Evolutionary conservation across 345 rosid species (phyloP).

Genomic region (Laguncularia racemosa): DNA sequence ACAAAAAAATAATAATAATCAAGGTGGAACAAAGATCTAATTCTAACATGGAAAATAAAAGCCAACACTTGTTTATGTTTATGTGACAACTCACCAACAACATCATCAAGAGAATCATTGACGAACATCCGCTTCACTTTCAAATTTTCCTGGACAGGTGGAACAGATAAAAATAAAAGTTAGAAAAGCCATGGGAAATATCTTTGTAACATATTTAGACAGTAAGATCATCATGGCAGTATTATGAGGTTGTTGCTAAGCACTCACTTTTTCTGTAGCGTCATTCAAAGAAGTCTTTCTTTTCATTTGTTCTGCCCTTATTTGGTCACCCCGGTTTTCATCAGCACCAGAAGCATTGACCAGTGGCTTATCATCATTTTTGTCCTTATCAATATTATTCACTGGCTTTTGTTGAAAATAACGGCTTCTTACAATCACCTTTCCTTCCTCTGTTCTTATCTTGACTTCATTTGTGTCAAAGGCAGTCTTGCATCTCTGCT

Average conservation of each 20-base stretch:
- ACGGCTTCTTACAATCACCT: conserved; percentile 52
- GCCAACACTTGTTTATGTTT: conserved; percentile 1
- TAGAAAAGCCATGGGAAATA: neutral
- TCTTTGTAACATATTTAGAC: no score
- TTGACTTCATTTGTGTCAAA: conserved; percentile 24
- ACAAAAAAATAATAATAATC: neutral
- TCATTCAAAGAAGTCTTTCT: conserved; percentile 44
- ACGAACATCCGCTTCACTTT: conserved; percentile 35
- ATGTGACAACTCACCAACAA: conserved; percentile 26
- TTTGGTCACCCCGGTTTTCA: conserved; percentile 2
- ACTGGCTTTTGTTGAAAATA: conserved; percentile 54
- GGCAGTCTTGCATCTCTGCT: conserved; percentile 18
- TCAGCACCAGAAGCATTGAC: conserved; percentile 17
- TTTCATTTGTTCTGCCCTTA: conserved; percentile 30
- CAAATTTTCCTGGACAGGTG: conserved; percentile 47
- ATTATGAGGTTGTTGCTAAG: neutral
- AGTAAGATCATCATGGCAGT: no score
- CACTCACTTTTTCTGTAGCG: conserved; percentile 36
- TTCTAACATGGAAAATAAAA: neutral
- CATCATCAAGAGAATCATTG: conserved; percentile 27
- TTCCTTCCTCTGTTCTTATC: conserved; percentile 35
- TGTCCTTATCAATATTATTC: conserved; percentile 22
- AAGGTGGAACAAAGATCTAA: conserved; percentile 1
- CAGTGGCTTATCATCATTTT: conserved; percentile 21
- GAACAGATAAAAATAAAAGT: neutral